Evolutionary conservation across 2,329 filamentous ascomycete species (phyloP).

Genomic region (Aspergillus ustus): DNA sequence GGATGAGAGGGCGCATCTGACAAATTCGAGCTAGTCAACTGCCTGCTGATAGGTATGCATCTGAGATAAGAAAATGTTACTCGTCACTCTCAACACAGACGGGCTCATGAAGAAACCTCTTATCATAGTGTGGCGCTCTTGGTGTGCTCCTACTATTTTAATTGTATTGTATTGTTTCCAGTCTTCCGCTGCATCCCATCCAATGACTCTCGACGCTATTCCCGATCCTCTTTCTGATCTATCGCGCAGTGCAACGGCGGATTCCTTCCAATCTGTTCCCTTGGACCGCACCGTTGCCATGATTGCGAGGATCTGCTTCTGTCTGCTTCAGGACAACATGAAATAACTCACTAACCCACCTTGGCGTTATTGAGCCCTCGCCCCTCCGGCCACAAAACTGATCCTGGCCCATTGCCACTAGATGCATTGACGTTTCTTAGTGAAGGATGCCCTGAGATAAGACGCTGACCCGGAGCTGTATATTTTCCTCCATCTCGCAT

Average conservation of each 20-base stretch:
- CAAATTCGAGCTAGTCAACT: too few relatives aligned
- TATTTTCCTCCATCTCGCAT: neutral
- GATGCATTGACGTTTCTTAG: neutral
- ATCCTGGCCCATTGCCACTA: conserved; percentile 6
- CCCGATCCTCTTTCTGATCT: conserved; percentile 10
- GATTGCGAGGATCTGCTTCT: neutral
- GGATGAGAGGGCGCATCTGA: neutral
- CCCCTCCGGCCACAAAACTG: neutral
- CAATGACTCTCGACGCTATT: neutral
- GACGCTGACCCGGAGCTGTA: conserved; percentile 3
- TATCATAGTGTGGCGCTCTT: neutral
- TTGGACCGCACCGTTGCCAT: conserved; percentile 4
- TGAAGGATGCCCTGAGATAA: conserved; percentile 11
- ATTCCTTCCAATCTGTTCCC: neutral
- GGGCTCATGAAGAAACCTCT: neutral
- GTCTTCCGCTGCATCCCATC: neutral
- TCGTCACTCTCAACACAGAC: neutral
- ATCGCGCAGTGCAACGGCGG: conserved; percentile 2
- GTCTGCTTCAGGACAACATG: neutral
- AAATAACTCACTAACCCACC: conserved; percentile 4
- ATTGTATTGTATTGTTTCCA: neutral
- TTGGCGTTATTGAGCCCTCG: neutral
- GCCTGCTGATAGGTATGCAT: too few relatives aligned
- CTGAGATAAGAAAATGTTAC: neutral
- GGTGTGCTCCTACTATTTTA: neutral